Percentiles rank a stretch among this genome's conserved stretches.
phyloP scores from a whole-genome alignment of 129 eudicot genomes.

The Saposhnikovia divaricata region DNA sequence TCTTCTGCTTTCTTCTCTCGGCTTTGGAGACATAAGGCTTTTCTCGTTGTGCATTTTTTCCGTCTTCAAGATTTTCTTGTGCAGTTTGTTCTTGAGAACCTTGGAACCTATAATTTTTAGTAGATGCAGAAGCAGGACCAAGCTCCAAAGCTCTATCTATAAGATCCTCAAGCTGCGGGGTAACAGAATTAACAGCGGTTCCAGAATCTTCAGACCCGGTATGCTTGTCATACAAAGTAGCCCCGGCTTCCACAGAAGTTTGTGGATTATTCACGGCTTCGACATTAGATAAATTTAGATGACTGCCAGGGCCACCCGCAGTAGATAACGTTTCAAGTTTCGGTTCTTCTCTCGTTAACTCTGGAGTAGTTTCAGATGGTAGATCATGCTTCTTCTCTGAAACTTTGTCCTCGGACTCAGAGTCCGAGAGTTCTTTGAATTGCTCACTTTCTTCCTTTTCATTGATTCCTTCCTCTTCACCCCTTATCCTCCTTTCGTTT shows the following conservation, averaged over 20 bases:
- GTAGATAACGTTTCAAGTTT: slow-evolving; percentile 18
- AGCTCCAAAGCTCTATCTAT: slow-evolving; percentile 93
- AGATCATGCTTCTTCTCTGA: slow-evolving; percentile 25
- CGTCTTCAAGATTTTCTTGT: slow-evolving; percentile 26
- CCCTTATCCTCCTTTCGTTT: slow-evolving; percentile 93
- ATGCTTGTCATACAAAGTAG: slow-evolving; percentile 12
- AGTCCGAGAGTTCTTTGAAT: slow-evolving; percentile 52
- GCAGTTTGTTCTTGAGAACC: slow-evolving; percentile 33
- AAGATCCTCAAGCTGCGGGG: slow-evolving; percentile 74
- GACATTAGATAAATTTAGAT: slow-evolving; percentile 12
- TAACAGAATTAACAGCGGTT: not conserved
- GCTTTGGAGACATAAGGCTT: slow-evolving; percentile 91
- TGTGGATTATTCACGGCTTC: slow-evolving; percentile 18
- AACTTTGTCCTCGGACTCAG: slow-evolving; percentile 69
- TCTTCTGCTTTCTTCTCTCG: slow-evolving; percentile 87
- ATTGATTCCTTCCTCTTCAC: slow-evolving; percentile 72
- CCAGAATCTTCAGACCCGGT: slow-evolving; percentile 18
- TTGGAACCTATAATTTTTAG: slow-evolving; percentile 46
- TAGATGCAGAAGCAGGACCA: slow-evolving; percentile 48
- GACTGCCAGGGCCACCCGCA: slow-evolving; percentile 19
- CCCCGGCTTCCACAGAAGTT: slow-evolving; percentile 25
- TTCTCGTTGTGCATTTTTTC: slow-evolving; percentile 44
- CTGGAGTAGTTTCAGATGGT: slow-evolving; percentile 18
- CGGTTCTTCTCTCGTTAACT: slow-evolving; percentile 13
- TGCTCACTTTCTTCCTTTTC: slow-evolving; percentile 40